Base-by-base conservation (phyloP, 352 stramenopile genomes). In the Phytopythium delawarense region DNA sequence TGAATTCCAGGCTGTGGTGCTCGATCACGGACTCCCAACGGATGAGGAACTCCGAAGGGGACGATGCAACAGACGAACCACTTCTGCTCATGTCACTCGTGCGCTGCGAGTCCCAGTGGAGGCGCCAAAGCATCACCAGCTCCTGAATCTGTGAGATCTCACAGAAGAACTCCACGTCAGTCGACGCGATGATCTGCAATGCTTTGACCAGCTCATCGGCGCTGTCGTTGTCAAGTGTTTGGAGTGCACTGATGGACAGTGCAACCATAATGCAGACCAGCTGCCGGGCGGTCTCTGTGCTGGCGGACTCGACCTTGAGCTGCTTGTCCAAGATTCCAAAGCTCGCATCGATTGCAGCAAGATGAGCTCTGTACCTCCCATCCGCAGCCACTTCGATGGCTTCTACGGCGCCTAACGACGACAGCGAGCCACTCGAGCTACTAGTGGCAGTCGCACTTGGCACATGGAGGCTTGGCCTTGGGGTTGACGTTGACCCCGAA, bases 101-200 rank as follows among this genome's bases (percentile, higher is more conserved):
- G 15, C 61, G 32, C 46, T 90, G 78, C 4, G 64, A 73, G 34
- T 87, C 72, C 40, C 75, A 78, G 52, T 91, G 76, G 30, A 88
- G 62, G 25, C 74, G 65, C 84, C 84, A 93, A 9, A 93, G 66
- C 20, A 73, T 72, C 18, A 75, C 66, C 9, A 93, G 70, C 42
- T 93, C 81, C 11, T 80, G 70, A 56, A 88, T 69, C 61, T 93
- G 78, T 21, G 67, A 60, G 8, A 74, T 45, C 6, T 90, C 75
- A 7, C 59, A 61, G 44, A 89, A 93, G 48, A 90, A 91, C 4
- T 66, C 64, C 8, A 89, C 61, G 37, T 93, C 81, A 8, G 84
- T 93, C 32, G 81, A 91, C 1, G 84, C 70, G 25, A 93, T 88
- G 57, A 93, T 93, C 59, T 93, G 80, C 3, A 93, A 62, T 4